Conservation (phyloP, 2,329 filamentous ascomycete genomes). For the Colletotrichum sidae region DNA sequence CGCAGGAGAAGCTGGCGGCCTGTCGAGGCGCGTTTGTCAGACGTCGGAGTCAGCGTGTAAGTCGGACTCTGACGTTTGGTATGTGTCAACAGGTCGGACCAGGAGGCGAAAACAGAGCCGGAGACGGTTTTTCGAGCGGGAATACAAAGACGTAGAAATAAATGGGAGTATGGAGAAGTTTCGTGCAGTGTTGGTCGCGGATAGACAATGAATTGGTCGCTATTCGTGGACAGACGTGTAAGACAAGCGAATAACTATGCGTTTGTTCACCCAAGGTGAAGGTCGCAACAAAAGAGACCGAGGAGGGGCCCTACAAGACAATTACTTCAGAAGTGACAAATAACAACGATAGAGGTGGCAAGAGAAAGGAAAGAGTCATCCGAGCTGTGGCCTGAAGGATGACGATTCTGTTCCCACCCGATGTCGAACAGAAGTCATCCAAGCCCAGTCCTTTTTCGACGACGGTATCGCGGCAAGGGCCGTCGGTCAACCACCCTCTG, state of each 20-base stretch:
- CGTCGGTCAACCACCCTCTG: constrained; percentile 4
- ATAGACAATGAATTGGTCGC: constrained; percentile 29
- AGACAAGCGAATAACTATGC: constrained; percentile 20
- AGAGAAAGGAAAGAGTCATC: constrained; percentile 14
- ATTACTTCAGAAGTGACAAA: constrained; percentile 21
- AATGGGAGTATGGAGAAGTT: constrained; percentile 25
- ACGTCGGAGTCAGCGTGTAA: constrained; percentile 31
- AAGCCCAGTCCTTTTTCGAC: constrained; percentile 27
- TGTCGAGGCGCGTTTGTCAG: constrained; percentile 16
- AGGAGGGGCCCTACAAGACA: constrained; percentile 14
- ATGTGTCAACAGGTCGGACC: constrained; percentile 15
- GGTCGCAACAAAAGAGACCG: constrained; percentile 27
- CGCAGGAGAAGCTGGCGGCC: not conserved
- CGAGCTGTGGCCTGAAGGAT: constrained; percentile 33
- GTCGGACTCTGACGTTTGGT: constrained; percentile 14
- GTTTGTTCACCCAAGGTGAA: constrained; percentile 6
- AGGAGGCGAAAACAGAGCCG: not conserved
- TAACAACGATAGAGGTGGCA: not conserved
- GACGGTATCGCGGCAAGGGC: constrained; percentile 29
- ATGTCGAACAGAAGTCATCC: constrained; percentile 18
- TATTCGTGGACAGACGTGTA: constrained; percentile 15
- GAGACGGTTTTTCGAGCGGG: not conserved
- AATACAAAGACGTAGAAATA: constrained; percentile 35
- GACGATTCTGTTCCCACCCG: constrained; percentile 37
- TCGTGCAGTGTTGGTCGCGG: constrained; percentile 8